These are phyloP conservation scores for Prunus mongolica DNA, from an alignment of 306 rosid genomes.

Conservation along the genomic window DNA sequence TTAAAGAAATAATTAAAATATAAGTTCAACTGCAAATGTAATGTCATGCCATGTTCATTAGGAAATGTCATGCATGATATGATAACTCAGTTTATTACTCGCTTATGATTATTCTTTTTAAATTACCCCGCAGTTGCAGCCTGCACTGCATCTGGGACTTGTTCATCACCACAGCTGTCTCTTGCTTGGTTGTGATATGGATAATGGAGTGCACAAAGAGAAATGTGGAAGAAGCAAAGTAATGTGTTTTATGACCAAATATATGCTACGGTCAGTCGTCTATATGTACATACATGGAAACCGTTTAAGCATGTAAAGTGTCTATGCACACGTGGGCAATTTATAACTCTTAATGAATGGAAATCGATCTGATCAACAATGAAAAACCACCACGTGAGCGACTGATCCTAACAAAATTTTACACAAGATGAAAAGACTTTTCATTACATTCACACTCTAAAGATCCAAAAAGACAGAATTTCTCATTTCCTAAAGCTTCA, in stretches of 20 bases:
- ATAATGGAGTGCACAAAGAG: background rate
- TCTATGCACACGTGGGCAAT: background rate
- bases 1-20: background rate
- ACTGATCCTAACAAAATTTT: no score
- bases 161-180: background rate
- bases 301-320: background rate
- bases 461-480: background rate
- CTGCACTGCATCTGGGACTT: background rate
- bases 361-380: background rate
- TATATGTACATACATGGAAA: background rate
- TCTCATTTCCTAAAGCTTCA: no score
- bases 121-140: background rate
- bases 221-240: background rate
- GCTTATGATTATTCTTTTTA: background rate
- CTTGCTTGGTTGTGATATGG: no score
- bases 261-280: background rate
- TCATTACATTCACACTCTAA: background rate
- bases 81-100: background rate
- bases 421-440: no score
- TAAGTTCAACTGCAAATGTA: background rate
- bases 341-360: background rate
- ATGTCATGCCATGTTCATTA: background rate
- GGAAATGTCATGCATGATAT: background rate
- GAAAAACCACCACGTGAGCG: accelerated
- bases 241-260: background rate